Conservation (phyloP, 176 grass and related monocot genomes). For the Canna indica region DNA sequence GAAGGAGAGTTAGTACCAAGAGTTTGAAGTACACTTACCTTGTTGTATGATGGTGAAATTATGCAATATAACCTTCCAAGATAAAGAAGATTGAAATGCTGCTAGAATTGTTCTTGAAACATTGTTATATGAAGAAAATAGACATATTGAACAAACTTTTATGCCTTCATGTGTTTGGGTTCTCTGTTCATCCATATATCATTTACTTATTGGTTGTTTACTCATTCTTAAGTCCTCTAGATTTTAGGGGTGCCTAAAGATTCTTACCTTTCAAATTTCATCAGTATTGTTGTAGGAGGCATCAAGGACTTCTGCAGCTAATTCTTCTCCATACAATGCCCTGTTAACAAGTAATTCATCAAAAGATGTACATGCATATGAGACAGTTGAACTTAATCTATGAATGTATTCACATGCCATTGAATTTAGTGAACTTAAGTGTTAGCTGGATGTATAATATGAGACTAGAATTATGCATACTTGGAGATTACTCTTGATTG, state of each 20-base stretch:
- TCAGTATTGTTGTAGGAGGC: slow-evolving; percentile 5
- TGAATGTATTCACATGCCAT: background rate
- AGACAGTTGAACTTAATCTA: background rate
- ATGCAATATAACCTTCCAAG: background rate
- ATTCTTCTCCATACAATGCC: background rate
- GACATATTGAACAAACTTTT: background rate
- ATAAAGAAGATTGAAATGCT: background rate
- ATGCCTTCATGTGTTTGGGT: background rate
- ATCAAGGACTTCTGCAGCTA: background rate
- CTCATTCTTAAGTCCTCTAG: background rate
- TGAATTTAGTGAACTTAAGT: background rate
- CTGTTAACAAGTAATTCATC: background rate
- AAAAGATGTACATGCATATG: background rate
- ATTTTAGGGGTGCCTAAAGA: too few species aligned
- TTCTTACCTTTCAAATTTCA: too few species aligned
- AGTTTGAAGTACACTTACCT: background rate
- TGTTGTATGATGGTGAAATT: background rate
- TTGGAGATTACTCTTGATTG: too few species aligned
- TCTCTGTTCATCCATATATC: background rate
- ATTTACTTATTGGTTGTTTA: background rate
- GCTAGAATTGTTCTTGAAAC: background rate
- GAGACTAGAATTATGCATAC: too few species aligned
- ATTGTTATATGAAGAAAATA: background rate
- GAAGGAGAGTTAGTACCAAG: background rate
- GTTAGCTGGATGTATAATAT: too few species aligned